Evolutionary conservation across 1,139 yeast species (phyloP).

Genomic region (Arxiozyma bovina): DNA sequence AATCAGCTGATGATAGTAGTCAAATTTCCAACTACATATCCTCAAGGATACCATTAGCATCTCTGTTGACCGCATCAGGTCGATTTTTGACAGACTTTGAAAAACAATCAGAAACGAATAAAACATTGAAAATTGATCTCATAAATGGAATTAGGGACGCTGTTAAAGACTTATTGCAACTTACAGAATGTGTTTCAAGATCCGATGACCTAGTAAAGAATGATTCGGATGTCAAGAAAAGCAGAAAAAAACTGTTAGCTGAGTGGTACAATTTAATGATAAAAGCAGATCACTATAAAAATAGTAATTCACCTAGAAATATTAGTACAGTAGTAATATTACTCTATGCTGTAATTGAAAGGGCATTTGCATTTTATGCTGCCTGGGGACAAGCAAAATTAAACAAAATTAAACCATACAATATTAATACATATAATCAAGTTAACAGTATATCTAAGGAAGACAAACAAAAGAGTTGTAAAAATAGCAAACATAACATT

Average conservation of each 20-base stretch:
- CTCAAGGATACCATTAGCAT: slow-evolving; percentile 44
- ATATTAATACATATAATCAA: slow-evolving; percentile 5
- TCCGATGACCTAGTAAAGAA: slow-evolving; percentile 69
- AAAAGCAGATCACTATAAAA: slow-evolving; percentile 75
- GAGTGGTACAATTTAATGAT: slow-evolving; percentile 87
- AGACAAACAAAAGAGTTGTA: not conserved
- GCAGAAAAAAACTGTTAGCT: slow-evolving; percentile 72
- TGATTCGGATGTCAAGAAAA: slow-evolving; percentile 58
- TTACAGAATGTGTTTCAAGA: slow-evolving; percentile 77
- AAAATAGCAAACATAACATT: not conserved
- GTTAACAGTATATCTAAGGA: not conserved
- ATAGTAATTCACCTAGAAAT: slow-evolving; percentile 56
- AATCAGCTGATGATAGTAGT: slow-evolving; percentile 2
- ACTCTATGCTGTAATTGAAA: slow-evolving; percentile 64
- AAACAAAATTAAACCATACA: not conserved
- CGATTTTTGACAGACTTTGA: slow-evolving; percentile 65
- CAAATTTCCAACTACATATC: slow-evolving; percentile 19
- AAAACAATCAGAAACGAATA: slow-evolving; percentile 31
- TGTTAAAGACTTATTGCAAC: slow-evolving; percentile 62
- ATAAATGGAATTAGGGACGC: slow-evolving; percentile 72
- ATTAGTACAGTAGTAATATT: slow-evolving; percentile 64
- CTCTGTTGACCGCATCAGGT: slow-evolving; percentile 65
- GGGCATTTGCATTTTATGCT: slow-evolving; percentile 64
- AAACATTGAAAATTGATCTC: slow-evolving; percentile 28
- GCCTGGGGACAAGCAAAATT: slow-evolving; percentile 61